Evolutionary conservation across 1,139 yeast species (phyloP), one percentile per base, ranked within the genome.

Genomic region (Candida sanyaensis): DNA sequence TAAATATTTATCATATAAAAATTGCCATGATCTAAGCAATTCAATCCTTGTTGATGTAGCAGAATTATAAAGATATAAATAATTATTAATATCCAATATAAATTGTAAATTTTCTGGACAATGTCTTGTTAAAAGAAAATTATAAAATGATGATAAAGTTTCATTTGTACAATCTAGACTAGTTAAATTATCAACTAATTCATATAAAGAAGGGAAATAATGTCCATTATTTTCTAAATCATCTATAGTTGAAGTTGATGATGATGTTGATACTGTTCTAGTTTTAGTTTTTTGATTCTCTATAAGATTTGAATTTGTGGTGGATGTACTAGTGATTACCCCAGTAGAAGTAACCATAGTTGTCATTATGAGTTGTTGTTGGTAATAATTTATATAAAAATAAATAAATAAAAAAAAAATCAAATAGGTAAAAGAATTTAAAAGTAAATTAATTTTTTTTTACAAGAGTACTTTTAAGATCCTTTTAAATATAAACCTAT

Each of bases 81-180:
- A 55, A 5, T 41, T 31, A 28, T 51, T 49, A 3, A 50, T 24
- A 12, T 53, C 55, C 5, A 55, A 27, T 6, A 55, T 42, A 44
- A 55, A 55, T 40, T 54, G 50, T 38, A 55, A 46, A 23, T 55
- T 55, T 43, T 55, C 58, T 34, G 52, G 44, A 43, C 58, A 53
- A 37, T 55, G 58, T 26, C 54, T 51, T 12, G 53, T 42, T 9
- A 28, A 17, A 12, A 55, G 44, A 38, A 49, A 53, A 5, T 45
- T 44, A 29, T 41, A 37, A 26, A 55, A 55, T 17, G 50, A n/a
- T 13, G 29, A 28, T 34, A 41, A 41, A 13, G 26, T 41, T 9
- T 33, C 28, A 12, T 27, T 27, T 4, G 23, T 12, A 5, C 13
- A 9, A 28, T 41, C 39, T 34, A 41, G 30, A 33, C 13, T 33